These are phyloP conservation scores for Trichosanthes truncata DNA, from an alignment of 306 rosid species.

Conservation along the genomic window DNA sequence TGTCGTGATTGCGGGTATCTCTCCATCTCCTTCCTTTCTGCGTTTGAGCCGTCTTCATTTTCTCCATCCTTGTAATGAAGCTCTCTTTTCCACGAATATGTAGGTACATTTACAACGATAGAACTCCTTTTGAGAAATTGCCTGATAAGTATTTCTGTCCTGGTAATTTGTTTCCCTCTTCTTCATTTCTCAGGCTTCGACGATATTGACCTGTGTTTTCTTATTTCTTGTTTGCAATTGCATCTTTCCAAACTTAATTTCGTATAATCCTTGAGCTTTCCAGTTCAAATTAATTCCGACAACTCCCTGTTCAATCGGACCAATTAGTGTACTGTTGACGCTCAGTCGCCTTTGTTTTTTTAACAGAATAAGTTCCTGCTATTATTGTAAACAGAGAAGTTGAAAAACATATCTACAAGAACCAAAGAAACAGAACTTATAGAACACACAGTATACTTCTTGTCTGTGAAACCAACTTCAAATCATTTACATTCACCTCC, in stretches of 20 bases:
- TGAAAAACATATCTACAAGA: not conserved
- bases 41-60: not conserved
- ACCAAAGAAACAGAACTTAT: not conserved
- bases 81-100: not conserved
- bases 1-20: conserved; percentile 94
- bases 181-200: not conserved
- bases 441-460: not conserved
- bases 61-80: not conserved
- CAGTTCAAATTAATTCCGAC: not conserved
- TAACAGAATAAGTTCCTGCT: not conserved
- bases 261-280: not conserved
- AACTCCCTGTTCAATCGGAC: not conserved
- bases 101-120: conserved; percentile 79
- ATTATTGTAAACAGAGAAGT: not conserved
- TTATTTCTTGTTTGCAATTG: not conserved
- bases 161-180: conserved; percentile 31
- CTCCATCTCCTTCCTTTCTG: not conserved
- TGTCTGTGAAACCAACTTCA: not conserved
- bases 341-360: not conserved
- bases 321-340: not conserved
- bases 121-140: conserved; percentile 69
- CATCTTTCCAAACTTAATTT: not conserved
- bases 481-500: not conserved
- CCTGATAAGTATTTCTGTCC: conserved; percentile 78
- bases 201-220: not conserved